Conservation (phyloP, 495 filamentous ascomycete species). For the Lindgomyces ingoldianus region DNA sequence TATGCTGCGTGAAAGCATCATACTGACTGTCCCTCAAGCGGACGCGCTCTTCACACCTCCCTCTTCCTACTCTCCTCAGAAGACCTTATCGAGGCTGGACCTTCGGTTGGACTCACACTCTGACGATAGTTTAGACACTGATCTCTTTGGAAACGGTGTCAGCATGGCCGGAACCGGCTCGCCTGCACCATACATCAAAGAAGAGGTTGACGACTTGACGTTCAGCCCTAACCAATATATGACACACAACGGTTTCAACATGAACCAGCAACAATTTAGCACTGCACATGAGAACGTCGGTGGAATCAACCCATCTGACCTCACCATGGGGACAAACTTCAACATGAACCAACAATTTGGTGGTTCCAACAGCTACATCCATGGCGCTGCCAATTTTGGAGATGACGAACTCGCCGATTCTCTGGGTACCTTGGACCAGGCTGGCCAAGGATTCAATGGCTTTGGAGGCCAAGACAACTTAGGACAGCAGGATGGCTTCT, state of each 20-base stretch:
- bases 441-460: slow-evolving; percentile 50
- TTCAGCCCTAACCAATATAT: slow-evolving; percentile 57
- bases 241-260: slow-evolving; percentile 60
- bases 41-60: slow-evolving; percentile 34
- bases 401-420: slow-evolving; percentile 67
- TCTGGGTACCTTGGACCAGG: slow-evolving; percentile 44
- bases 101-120: slow-evolving; percentile 37
- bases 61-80: slow-evolving; percentile 37
- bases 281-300: slow-evolving; percentile 57
- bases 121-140: slow-evolving; percentile 45
- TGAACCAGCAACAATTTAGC: slow-evolving; percentile 67
- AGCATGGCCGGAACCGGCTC: slow-evolving; percentile 51
- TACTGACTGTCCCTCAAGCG: slow-evolving; percentile 37
- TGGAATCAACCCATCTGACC: slow-evolving; percentile 82
- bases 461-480: slow-evolving; percentile 46
- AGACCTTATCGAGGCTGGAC: slow-evolving; percentile 43
- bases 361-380: slow-evolving; percentile 41
- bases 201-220: slow-evolving; percentile 69
- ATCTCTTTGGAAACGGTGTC: slow-evolving; percentile 36
- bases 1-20: slow-evolving; percentile 29
- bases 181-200: slow-evolving; percentile 72
- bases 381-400: slow-evolving; percentile 55
- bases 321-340: slow-evolving; percentile 62
- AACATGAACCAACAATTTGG: slow-evolving; percentile 40
- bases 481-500: slow-evolving; percentile 35